These are phyloP conservation scores for Clonostachys rosea DNA, from an alignment of 2,329 filamentous ascomycete species.

Conservation along the genomic window DNA sequence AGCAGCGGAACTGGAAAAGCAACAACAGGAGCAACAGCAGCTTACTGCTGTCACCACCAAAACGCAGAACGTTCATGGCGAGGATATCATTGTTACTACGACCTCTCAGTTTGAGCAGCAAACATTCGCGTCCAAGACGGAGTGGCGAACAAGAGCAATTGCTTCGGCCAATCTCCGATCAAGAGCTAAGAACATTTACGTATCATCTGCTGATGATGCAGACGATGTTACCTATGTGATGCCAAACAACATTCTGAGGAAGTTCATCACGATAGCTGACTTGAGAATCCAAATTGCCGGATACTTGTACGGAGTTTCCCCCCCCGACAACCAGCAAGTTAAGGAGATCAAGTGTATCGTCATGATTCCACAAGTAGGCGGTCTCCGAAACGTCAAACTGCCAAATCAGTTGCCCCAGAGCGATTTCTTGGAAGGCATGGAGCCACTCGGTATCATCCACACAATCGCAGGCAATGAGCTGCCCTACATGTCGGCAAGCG, in stretches of 20 bases:
- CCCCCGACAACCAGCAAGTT: constrained; percentile 90
- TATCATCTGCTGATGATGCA: constrained; percentile 89
- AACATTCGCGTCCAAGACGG: constrained; percentile 96
- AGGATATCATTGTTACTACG: constrained; percentile 97
- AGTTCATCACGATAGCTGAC: constrained; percentile 96
- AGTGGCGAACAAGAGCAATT: constrained; percentile 96
- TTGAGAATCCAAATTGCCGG: constrained; percentile 94
- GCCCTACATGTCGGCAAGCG: constrained; percentile 91
- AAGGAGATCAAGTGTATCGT: constrained; percentile 97
- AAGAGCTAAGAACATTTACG: constrained; percentile 96
- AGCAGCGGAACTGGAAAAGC: constrained; percentile 97
- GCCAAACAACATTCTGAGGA: constrained; percentile 98
- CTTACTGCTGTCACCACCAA: constrained; percentile 96
- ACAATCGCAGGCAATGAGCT: constrained; percentile 93
- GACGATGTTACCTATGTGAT: constrained; percentile 96
- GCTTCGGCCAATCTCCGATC: constrained; percentile 94
- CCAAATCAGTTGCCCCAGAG: constrained; percentile 88
- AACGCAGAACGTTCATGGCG: constrained; percentile 93
- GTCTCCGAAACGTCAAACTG: constrained; percentile 84
- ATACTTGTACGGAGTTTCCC: constrained; percentile 89
- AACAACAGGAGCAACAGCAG: constrained; percentile 94
- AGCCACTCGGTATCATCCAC: constrained; percentile 92
- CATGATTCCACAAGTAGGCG: constrained; percentile 95
- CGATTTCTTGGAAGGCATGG: constrained; percentile 80
- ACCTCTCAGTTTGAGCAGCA: constrained; percentile 98